Evolutionary conservation across 192 early-diverging fungal genomes (phyloP).

Genomic region (Backusella macrospora): DNA sequence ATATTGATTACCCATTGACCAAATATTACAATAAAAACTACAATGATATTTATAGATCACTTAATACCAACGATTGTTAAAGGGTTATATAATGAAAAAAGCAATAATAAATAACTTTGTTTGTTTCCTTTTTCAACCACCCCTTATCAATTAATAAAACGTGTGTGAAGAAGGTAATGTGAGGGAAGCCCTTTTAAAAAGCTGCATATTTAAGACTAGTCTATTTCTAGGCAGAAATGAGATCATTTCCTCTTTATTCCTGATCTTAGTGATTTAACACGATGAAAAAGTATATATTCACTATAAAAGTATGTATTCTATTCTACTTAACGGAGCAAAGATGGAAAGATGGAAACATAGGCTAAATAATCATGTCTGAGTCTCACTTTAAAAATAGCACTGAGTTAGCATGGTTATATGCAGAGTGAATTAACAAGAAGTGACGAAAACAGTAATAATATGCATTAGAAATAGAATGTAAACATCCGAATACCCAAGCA

Average conservation of each 20-base stretch:
- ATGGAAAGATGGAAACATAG: too few species aligned
- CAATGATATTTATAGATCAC: not conserved
- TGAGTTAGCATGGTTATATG: too few species aligned
- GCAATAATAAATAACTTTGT: not conserved
- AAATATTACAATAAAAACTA: not conserved
- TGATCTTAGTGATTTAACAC: not conserved
- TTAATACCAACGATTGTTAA: not conserved
- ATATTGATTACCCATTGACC: not conserved
- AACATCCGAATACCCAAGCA: too few species aligned
- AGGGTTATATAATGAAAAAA: not conserved
- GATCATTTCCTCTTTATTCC: not conserved
- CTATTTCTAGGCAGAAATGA: not conserved
- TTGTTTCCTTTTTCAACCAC: not conserved
- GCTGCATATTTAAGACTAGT: not conserved
- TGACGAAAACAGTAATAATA: too few species aligned
- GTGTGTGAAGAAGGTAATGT: not conserved
- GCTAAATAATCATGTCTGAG: too few species aligned
- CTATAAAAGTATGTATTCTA: too few species aligned
- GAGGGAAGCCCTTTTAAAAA: not conserved
- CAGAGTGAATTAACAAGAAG: too few species aligned
- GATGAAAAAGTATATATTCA: too few species aligned
- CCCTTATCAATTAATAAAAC: slow-evolving; percentile 5
- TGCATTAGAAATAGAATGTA: too few species aligned
- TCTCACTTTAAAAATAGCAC: too few species aligned
- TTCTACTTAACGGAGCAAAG: too few species aligned